phyloP scores from a whole-genome alignment of 257 asterid genomes.

The Oldenlandia corymbosa region DNA sequence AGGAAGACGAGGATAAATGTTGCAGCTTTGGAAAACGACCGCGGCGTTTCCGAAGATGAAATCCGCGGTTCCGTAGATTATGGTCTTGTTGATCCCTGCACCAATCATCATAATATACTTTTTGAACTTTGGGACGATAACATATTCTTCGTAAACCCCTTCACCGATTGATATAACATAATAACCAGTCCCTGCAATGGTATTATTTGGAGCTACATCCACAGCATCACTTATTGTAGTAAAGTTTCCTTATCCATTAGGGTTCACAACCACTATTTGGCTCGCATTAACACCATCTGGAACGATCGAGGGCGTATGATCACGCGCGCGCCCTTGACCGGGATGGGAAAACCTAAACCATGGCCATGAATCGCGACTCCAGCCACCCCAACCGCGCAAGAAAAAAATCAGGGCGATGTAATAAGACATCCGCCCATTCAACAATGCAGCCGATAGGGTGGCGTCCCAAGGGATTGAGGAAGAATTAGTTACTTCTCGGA shows the following conservation, averaged over 20 bases:
- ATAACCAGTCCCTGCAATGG: conserved; percentile 39
- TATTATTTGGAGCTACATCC: conserved; percentile 45
- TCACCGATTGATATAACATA: conserved; percentile 43
- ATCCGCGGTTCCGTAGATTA: conserved; percentile 63
- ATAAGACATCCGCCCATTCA: conserved; percentile 43
- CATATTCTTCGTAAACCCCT: conserved; percentile 63
- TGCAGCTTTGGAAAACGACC: conserved; percentile 48
- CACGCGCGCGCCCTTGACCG: conserved; percentile 30
- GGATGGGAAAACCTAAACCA: background rate
- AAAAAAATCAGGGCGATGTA: conserved; percentile 58
- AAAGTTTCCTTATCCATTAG: conserved; percentile 49
- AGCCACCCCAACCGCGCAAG: conserved; percentile 45
- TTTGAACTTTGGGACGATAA: conserved; percentile 40
- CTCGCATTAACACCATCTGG: conserved; percentile 25
- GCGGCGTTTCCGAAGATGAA: conserved; percentile 77
- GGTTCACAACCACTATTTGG: conserved; percentile 44
- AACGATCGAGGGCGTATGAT: conserved; percentile 29
- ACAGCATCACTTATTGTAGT: conserved; percentile 52
- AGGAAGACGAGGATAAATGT: conserved; percentile 51
- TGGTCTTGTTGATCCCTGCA: conserved; percentile 57
- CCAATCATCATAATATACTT: conserved; percentile 66
- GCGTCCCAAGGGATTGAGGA: conserved; percentile 32
- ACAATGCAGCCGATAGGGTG: conserved; percentile 36
- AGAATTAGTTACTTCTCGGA: conserved; percentile 32
- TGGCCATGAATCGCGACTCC: background rate